Conservation (phyloP, 2,329 filamentous ascomycete genomes). For the Amphichorda felina region DNA sequence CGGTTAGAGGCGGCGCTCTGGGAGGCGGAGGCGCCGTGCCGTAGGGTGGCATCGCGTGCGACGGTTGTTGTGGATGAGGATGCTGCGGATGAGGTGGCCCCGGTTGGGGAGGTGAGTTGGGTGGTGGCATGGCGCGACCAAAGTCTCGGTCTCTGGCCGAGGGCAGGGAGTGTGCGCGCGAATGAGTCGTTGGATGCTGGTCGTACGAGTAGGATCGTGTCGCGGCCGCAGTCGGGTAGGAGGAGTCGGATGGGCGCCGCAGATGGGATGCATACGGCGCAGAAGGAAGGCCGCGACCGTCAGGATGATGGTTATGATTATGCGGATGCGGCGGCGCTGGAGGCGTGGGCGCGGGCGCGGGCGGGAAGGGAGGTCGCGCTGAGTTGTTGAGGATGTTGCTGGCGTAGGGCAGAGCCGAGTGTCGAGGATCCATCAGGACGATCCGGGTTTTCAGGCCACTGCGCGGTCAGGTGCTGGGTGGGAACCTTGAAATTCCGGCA, state of each 20-base stretch:
- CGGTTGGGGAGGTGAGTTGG: conserved; percentile 29
- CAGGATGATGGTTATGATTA: neutral
- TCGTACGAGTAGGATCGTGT: conserved; percentile 4
- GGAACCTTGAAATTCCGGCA: conserved; percentile 3
- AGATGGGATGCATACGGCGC: neutral
- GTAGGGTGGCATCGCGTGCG: conserved; percentile 24
- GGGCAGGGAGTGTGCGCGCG: conserved; percentile 19
- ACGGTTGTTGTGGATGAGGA: conserved; percentile 12
- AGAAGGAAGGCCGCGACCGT: neutral
- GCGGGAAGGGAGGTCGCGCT: neutral
- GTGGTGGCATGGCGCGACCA: conserved; percentile 32
- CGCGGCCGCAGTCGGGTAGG: conserved; percentile 6
- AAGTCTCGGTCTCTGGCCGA: conserved; percentile 14
- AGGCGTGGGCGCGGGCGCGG: neutral
- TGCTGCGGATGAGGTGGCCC: conserved; percentile 16
- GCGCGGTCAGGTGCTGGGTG: neutral
- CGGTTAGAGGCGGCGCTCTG: conserved; percentile 27
- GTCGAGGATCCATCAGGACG: conserved; percentile 5
- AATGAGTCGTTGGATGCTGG: conserved; percentile 2
- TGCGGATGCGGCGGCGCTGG: neutral
- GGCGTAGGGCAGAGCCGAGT: conserved; percentile 3
- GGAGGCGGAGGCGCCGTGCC: conserved; percentile 33
- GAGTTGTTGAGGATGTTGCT: neutral
- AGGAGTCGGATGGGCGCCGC: conserved; percentile 5
- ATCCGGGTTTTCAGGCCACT: conserved; percentile 2